A percentile compares a stretch with the other conserved stretches of the same genome.
These are phyloP conservation scores for Yarrowia bubula DNA, from an alignment of 805 yeast species.

Conservation along the genomic window DNA sequence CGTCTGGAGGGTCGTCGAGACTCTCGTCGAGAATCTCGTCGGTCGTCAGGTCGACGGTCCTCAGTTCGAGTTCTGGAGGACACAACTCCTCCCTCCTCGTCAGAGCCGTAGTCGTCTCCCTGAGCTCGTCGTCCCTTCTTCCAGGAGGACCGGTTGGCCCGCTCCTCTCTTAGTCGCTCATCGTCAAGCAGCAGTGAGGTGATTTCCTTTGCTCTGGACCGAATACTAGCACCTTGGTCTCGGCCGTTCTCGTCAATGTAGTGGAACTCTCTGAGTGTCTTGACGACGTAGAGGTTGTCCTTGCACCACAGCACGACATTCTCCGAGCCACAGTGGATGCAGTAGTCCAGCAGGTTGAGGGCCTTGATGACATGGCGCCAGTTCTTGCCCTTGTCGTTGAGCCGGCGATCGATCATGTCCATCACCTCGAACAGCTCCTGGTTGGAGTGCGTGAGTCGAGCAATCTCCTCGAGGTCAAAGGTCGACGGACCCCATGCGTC, in stretches of 20 bases:
- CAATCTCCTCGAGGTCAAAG: constrained; percentile 77
- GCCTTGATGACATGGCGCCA: constrained; percentile 97
- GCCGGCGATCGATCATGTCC: constrained; percentile 89
- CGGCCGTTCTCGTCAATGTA: constrained; percentile 70
- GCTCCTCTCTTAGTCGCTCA: constrained; percentile 56
- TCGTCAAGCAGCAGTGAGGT: constrained; percentile 77
- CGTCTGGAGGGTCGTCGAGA: constrained; percentile 42
- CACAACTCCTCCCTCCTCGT: constrained; percentile 8
- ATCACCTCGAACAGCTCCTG: constrained; percentile 81
- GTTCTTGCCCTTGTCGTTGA: constrained; percentile 94
- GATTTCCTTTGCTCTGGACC: constrained; percentile 88
- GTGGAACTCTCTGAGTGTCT: constrained; percentile 87
- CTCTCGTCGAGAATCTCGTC: constrained; percentile 32
- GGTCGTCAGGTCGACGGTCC: constrained; percentile 36
- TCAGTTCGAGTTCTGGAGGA: constrained; percentile 30
- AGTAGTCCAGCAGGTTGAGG: constrained; percentile 80
- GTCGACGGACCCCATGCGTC: constrained; percentile 83
- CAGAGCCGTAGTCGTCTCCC: constrained; percentile 21
- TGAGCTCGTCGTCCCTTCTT: constrained; percentile 20
- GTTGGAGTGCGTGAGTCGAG: constrained; percentile 57
- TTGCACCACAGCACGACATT: constrained; percentile 89
- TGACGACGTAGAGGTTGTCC: constrained; percentile 82
- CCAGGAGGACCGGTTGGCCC: constrained; percentile 16
- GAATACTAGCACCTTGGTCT: constrained; percentile 84
- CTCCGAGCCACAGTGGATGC: constrained; percentile 82